A percentile compares a stretch with the other conserved stretches of the same genome.
phyloP scores from a whole-genome alignment of 2,329 filamentous ascomycete genomes.

The Ophiostoma sp. region DNA sequence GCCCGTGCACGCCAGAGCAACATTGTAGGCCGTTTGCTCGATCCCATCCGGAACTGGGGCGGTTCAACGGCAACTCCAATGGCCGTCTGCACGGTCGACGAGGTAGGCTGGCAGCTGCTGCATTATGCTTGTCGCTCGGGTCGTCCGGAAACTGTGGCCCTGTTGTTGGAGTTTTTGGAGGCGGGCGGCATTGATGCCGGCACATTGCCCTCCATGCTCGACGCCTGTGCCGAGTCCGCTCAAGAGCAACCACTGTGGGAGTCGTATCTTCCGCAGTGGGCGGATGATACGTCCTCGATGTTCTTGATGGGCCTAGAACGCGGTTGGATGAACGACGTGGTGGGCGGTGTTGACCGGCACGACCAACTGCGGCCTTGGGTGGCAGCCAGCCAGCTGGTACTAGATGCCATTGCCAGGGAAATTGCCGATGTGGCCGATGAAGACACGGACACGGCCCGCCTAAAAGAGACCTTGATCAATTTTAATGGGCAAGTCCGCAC shows the following conservation, averaged over 20 bases:
- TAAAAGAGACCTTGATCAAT: not conserved
- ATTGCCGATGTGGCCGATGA: too few relatives aligned
- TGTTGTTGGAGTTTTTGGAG: not conserved
- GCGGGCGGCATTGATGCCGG: not conserved
- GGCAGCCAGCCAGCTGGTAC: not conserved
- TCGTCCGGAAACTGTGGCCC: not conserved
- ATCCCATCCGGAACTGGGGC: not conserved
- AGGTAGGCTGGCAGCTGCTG: not conserved
- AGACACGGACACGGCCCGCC: too few relatives aligned
- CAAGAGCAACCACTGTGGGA: conserved; percentile 3
- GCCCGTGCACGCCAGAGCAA: conserved; percentile 5
- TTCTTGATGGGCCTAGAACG: not conserved
- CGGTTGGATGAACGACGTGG: not conserved
- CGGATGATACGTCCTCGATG: too few relatives aligned
- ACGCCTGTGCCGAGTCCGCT: not conserved
- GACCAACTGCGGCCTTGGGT: not conserved
- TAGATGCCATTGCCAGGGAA: too few relatives aligned
- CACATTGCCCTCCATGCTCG: not conserved
- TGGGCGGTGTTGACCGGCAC: not conserved
- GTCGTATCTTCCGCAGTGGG: not conserved
- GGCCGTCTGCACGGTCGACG: not conserved
- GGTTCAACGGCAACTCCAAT: not conserved
- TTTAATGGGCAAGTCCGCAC: not conserved
- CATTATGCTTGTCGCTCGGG: not conserved
- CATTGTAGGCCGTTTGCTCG: not conserved